phyloP scores from a whole-genome alignment of 2,329 filamentous ascomycete species.

The Scedosporium aurantiacum region DNA sequence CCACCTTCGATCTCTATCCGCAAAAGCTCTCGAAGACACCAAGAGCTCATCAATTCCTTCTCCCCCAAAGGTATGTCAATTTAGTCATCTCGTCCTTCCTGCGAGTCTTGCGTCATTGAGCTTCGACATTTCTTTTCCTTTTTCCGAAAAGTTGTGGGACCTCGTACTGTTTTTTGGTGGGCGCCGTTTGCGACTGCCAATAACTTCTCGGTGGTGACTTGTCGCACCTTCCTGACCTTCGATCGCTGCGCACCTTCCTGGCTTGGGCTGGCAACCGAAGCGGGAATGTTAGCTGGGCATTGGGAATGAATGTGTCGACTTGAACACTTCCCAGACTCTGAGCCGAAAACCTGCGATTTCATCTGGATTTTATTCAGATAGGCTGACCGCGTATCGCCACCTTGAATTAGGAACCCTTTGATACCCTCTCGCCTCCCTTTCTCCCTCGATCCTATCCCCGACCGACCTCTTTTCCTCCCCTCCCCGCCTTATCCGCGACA shows the following conservation, averaged over 20 bases:
- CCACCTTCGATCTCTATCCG: slow-evolving; percentile 9
- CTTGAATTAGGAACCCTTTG: too few species aligned
- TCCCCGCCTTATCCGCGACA: not conserved
- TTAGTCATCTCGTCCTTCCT: not conserved
- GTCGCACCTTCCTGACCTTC: not conserved
- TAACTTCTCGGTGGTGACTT: not conserved
- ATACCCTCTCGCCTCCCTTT: not conserved
- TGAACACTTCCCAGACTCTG: not conserved
- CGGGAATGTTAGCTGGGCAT: not conserved
- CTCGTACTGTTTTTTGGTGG: not conserved
- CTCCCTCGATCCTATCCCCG: not conserved
- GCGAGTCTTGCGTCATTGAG: not conserved
- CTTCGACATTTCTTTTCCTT: not conserved
- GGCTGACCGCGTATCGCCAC: too few species aligned
- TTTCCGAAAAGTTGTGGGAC: too few species aligned
- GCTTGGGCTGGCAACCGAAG: not conserved
- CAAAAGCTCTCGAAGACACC: slow-evolving; percentile 2
- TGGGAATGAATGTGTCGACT: not conserved
- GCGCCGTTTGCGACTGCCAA: not conserved
- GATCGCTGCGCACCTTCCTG: not conserved
- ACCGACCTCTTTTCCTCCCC: not conserved
- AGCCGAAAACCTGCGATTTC: not conserved
- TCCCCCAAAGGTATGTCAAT: slow-evolving; percentile 4
- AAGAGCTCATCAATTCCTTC: slow-evolving; percentile 4
- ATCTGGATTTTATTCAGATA: too few species aligned